phyloP scores from a whole-genome alignment of 1,284 basidiomycete genomes.

The Ustilago xerochloae region DNA sequence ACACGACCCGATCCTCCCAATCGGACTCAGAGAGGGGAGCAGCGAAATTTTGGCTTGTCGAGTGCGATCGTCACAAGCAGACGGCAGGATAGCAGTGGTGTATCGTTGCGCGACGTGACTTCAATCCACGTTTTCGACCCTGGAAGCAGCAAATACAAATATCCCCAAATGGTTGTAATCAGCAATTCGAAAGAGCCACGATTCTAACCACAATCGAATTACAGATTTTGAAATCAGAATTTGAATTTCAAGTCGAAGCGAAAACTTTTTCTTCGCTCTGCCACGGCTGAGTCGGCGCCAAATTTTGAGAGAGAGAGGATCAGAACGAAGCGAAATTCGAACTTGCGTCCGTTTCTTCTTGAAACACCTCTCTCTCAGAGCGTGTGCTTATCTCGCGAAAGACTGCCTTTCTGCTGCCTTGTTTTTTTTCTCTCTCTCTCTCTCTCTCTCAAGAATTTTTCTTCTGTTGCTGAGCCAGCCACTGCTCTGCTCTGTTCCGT shows the following conservation, averaged over 20 bases:
- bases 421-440: neutral
- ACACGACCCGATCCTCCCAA: neutral
- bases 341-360: conserved; percentile 1
- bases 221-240: neutral
- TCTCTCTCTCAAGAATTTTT: neutral
- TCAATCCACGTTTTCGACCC: conserved; percentile 12
- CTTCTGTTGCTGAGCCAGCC: neutral
- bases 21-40: neutral
- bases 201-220: neutral
- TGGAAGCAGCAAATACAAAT: conserved; percentile 9
- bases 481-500: neutral
- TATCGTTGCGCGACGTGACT: conserved; percentile 19
- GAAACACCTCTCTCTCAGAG: too few relatives aligned
- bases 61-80: conserved; percentile 16
- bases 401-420: neutral
- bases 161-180: too few relatives aligned
- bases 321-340: neutral
- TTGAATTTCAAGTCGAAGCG: neutral
- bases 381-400: too few relatives aligned
- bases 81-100: neutral
- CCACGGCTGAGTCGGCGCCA: conserved; percentile 15
- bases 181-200: neutral
- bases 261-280: conserved; percentile 33
- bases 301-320: neutral
- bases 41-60: neutral